Evolutionary conservation across 345 rosid genomes (phyloP), one percentile per base, ranked within the genome.

Genomic region (Murraya koenigii): DNA sequence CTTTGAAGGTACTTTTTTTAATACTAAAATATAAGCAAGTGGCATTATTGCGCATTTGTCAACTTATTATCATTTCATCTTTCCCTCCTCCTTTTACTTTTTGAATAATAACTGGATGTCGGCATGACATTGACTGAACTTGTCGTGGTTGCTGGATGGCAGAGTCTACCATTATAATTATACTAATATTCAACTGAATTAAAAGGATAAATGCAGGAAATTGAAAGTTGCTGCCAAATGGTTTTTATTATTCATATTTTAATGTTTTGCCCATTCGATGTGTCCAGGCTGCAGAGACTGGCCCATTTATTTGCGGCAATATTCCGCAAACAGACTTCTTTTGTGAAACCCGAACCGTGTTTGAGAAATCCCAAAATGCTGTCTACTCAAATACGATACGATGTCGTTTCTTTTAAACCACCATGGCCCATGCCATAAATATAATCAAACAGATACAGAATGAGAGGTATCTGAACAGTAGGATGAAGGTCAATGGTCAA

Each of bases 81-180:
- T n/a, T 64, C 19, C 33, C 8, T 5, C 7, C 0, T 0, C 0
- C 22, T 33, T 64, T 8, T 7, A 7, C 11, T 25, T 26, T 49
- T 65, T 26, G 33, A 22, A 67, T 63, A 10, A 30, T 66, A n/a
- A n/a, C n/a, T 54, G 20, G 19, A 14, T 75, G 78, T 44, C 61
- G 70, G 77, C 28, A 28, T 41, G 59, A 6, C 44, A 56, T 72
- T n/a, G 64, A 72, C 8, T 72, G 75, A 56, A 35, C 75, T 56
- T 56, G 14, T 56, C 49, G n/a, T 14, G 2, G 28, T n/a, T 1
- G 63, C 49, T 3, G 49, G 13, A 2, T 13, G 49, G 5, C 17
- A 3, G 49, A 11, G 49, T 44, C 49, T 13, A 13, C 49, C 5
- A 13, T 10, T 44, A 8, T 44, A 44, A 13, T 2, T 44, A 3